Base-by-base conservation (phyloP, 2,329 filamentous ascomycete species). In the Cladophialophora psammophila region DNA sequence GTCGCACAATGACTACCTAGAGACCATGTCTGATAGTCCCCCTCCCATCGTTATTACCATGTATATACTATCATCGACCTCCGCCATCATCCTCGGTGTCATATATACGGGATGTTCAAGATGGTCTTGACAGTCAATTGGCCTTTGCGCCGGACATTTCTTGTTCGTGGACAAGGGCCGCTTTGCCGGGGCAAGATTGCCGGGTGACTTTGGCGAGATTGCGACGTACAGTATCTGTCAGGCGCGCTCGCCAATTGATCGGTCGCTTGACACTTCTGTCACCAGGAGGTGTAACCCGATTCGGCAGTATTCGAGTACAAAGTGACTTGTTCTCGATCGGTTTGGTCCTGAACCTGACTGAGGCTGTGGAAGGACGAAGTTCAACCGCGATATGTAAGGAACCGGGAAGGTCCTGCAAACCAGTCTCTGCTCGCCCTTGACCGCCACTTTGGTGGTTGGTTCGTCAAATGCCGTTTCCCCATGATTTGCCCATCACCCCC, bases 391-490 rank as follows among this genome's bases (percentile, higher is more conserved):
- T 40, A 61, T 61, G 59, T 48, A 40, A 18, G 59, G 38, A 61
- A 45, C 59, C 59, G 59, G 9, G 13, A 40, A 53, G 12, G 59
- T 52, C 18, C 42, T 42, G 48, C 59, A 54, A 26, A 40, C 59
- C 52, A 48, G 32, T 32, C 45, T 31, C 12, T 48, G 59, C 45
- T 53, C 31, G 32, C 15, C 32, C 18, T 35, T 61, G 59, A 61
- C 59, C 59, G 59, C 59, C 34, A 40, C 31, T 61, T n/a, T 61
- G 15, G 32, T 61, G 45, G 59, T 38, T 61, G 45, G 59, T 38
- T 53, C 34, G 36, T 61, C 45, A 36, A 35, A 20, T 34, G 31
- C 57, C 32, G 34, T 50, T 60, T 10, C 31, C 38, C 34, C 15
- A 32, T 34, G 57, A 10, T 50, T 36, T 20, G 31, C 38, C 53